These are phyloP conservation scores for Colletotrichum sp. DNA, from an alignment of 2,329 filamentous ascomycete species.

Conservation along the genomic window DNA sequence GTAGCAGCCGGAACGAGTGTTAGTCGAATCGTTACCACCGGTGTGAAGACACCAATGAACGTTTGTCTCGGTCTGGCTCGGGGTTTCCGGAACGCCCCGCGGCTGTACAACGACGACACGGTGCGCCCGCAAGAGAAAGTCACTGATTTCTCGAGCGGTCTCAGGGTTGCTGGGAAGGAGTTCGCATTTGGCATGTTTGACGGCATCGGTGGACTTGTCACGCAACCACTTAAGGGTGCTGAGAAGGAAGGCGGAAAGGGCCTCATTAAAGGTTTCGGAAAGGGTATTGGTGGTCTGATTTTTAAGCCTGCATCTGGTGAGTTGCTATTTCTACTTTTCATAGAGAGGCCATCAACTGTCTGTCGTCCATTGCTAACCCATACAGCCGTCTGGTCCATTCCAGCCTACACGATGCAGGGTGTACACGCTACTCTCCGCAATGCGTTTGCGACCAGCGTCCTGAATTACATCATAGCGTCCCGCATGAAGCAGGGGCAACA, in stretches of 20 bases:
- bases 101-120: slow-evolving; percentile 83
- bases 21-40: slow-evolving; percentile 74
- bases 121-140: slow-evolving; percentile 81
- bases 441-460: slow-evolving; percentile 70
- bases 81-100: slow-evolving; percentile 88
- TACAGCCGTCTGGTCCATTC: slow-evolving; percentile 69
- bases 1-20: slow-evolving; percentile 71
- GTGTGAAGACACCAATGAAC: slow-evolving; percentile 82
- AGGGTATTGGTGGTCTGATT: slow-evolving; percentile 81
- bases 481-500: slow-evolving; percentile 77
- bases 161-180: slow-evolving; percentile 80
- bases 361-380: background rate
- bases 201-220: slow-evolving; percentile 80
- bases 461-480: slow-evolving; percentile 81
- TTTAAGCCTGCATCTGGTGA: slow-evolving; percentile 82
- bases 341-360: background rate
- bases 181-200: slow-evolving; percentile 81
- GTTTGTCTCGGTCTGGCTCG: slow-evolving; percentile 82
- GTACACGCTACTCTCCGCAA: slow-evolving; percentile 79
- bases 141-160: slow-evolving; percentile 75
- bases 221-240: slow-evolving; percentile 71
- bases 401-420: slow-evolving; percentile 84
- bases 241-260: slow-evolving; percentile 59
- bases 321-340: slow-evolving; percentile 26
- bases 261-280: slow-evolving; percentile 79